These are phyloP conservation scores for Sclerospora graminicola DNA, from an alignment of 352 stramenopile species.

Conservation along the genomic window DNA sequence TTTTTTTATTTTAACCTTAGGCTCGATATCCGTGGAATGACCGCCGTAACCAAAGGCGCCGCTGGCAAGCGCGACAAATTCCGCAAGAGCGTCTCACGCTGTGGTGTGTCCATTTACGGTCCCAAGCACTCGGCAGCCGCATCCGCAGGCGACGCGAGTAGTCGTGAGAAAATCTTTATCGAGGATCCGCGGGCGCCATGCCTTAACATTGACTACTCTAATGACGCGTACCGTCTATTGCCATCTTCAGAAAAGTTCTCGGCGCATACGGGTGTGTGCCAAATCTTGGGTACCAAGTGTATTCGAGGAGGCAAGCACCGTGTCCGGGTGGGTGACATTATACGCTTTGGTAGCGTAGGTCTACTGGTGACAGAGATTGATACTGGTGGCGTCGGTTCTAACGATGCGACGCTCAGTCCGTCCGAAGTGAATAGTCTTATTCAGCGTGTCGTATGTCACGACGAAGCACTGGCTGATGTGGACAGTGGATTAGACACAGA, in stretches of 20 bases:
- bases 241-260: conserved; percentile 82
- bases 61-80: conserved; percentile 84
- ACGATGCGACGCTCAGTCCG: conserved; percentile 60
- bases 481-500: conserved; percentile 82
- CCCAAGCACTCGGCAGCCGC: conserved; percentile 59
- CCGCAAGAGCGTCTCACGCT: conserved; percentile 78
- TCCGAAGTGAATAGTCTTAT: conserved; percentile 75
- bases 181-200: conserved; percentile 75
- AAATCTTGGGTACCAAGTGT: conserved; percentile 81
- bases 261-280: conserved; percentile 77
- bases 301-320: conserved; percentile 78
- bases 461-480: conserved; percentile 64
- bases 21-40: conserved; percentile 83
- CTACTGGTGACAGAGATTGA: conserved; percentile 81
- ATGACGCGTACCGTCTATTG: conserved; percentile 76
- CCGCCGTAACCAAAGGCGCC: conserved; percentile 72
- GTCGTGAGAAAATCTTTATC: conserved; percentile 79
- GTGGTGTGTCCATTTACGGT: conserved; percentile 79
- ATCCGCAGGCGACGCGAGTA: conserved; percentile 12
- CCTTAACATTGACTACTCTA: conserved; percentile 82
- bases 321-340: conserved; percentile 76
- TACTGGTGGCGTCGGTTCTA: conserved; percentile 50
- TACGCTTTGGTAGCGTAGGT: conserved; percentile 75
- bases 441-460: conserved; percentile 72
- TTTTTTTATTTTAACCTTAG: conserved; percentile 19